Conservation (phyloP, 495 filamentous ascomycete genomes). For the Penicillium waksmanii region DNA sequence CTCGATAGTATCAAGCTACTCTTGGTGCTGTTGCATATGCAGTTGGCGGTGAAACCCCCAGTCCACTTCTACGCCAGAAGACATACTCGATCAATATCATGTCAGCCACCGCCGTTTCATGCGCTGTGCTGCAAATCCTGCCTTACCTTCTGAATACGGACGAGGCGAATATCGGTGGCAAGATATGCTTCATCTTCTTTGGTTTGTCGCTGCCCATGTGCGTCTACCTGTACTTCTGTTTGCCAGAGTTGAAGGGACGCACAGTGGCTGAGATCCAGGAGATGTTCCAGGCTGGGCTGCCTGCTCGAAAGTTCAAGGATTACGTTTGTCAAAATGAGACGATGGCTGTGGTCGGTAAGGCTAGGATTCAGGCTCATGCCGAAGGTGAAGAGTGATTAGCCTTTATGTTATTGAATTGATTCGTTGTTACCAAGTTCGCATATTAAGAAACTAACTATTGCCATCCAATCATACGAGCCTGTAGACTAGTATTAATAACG, state of each 20-base stretch:
- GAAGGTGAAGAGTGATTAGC: too few species aligned
- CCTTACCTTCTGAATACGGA: not conserved
- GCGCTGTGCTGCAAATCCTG: not conserved
- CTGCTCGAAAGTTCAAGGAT: constrained; percentile 3
- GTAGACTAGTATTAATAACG: too few species aligned
- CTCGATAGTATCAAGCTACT: not conserved
- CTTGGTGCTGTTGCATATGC: constrained; percentile 1
- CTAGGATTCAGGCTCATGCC: too few species aligned
- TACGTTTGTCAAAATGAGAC: not conserved
- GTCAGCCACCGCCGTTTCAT: not conserved
- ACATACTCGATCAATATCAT: constrained; percentile 7
- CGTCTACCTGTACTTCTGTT: not conserved
- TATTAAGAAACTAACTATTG: too few species aligned
- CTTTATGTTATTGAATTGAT: too few species aligned
- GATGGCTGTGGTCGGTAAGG: not conserved
- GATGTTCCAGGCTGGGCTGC: constrained; percentile 1
- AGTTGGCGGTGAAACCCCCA: not conserved
- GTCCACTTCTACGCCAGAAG: not conserved
- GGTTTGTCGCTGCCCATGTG: constrained; percentile 4
- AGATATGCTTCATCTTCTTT: constrained; percentile 1
- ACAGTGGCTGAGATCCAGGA: constrained; percentile 8
- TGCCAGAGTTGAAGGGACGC: constrained; percentile 4
- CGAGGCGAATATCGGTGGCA: constrained; percentile 2
- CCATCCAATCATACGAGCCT: too few species aligned
- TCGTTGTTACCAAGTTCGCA: too few species aligned